Base-by-base conservation (phyloP, 768 basidiomycete genomes). In the Trametes elegans region DNA sequence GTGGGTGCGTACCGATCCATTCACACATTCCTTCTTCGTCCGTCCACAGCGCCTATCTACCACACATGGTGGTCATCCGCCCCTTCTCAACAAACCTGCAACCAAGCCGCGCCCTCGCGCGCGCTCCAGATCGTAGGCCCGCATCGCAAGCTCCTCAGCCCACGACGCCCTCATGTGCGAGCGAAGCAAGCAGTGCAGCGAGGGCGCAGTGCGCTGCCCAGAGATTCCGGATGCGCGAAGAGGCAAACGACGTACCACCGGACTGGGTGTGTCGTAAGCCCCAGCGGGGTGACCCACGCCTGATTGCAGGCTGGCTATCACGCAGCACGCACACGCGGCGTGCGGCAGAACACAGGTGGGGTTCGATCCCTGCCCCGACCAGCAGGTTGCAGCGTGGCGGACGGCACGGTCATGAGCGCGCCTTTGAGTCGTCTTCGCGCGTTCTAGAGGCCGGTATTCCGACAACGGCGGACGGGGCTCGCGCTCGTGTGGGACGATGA, bases 261-360 rank as follows among this genome's bases (percentile, higher is more conserved):
- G 29, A 31, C 27, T 8, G 19, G 13, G 13, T 8, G 8, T 50
- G 27, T 48, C 34, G 35, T 36, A 36, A 48, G 34, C 21, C n/a
- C n/a, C 18, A 7, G 35, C 35, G 35, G 47, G 24, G 34, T 16
- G 26, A 35, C 39, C 28, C 39, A 32, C 28, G 39, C 39, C 38
- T 43, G 51, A 53, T 53, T 38, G 50, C 56, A 19, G 29, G 49
- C 50, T 51, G 31, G 49, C 27, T 48, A 57, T 57, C 56, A 57
- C 56, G 56, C 56, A 57, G 49, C 56, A 36, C 49, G 16, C 36
- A 26, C 56, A 52, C 50, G 49, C 45, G 55, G 49, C 50, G 35
- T 45, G 38, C 49, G 31, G 36, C 31, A n/a, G n/a, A n/a, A n/a
- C n/a, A n/a, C n/a, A n/a, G n/a, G n/a, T n/a, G n/a, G n/a, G n/a